Conservation (phyloP, 1,139 yeast species). For the Suhomyces coccinellae region DNA sequence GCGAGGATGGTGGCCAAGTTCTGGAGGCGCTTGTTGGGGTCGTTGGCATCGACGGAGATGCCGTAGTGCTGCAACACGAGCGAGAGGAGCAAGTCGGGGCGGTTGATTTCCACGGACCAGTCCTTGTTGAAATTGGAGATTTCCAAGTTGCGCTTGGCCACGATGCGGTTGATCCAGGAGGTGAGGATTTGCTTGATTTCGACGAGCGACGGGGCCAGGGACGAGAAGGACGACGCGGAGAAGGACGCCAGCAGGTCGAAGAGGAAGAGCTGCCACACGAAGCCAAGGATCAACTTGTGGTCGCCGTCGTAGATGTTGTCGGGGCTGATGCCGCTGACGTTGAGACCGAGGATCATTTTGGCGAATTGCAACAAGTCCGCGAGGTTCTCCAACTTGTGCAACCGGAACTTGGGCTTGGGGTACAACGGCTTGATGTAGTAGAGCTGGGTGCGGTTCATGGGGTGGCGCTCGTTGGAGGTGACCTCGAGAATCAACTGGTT, state of each 20-base stretch:
- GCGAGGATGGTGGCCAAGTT: conserved; percentile 24
- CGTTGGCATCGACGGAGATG: conserved; percentile 6
- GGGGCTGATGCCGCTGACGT: conserved; percentile 61
- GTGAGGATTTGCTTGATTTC: conserved; percentile 36
- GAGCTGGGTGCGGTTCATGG: conserved; percentile 16
- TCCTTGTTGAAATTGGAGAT: conserved; percentile 38
- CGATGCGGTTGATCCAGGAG: conserved; percentile 35
- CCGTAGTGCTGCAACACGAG: conserved; percentile 24
- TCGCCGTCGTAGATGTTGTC: conserved; percentile 68
- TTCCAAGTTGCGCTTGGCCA: conserved; percentile 21
- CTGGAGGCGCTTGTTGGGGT: conserved; percentile 29
- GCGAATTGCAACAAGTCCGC: conserved; percentile 57
- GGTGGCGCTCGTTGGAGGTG: conserved; percentile 17
- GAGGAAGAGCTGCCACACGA: conserved; percentile 62
- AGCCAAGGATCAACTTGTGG: conserved; percentile 60
- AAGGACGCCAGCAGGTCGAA: conserved; percentile 48
- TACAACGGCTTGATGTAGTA: conserved; percentile 40
- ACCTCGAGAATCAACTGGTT: conserved; percentile 32
- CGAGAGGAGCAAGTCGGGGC: conserved; percentile 31
- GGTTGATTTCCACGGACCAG: conserved; percentile 37
- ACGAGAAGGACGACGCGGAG: conserved; percentile 39
- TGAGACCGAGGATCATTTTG: conserved; percentile 50
- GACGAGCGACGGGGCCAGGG: conserved; percentile 34
- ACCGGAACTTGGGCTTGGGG: conserved; percentile 48
- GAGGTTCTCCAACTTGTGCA: conserved; percentile 66